Evolutionary conservation across 345 rosid genomes (phyloP), one percentile per base, ranked within the genome.

Genomic region (Clausena lansium): DNA sequence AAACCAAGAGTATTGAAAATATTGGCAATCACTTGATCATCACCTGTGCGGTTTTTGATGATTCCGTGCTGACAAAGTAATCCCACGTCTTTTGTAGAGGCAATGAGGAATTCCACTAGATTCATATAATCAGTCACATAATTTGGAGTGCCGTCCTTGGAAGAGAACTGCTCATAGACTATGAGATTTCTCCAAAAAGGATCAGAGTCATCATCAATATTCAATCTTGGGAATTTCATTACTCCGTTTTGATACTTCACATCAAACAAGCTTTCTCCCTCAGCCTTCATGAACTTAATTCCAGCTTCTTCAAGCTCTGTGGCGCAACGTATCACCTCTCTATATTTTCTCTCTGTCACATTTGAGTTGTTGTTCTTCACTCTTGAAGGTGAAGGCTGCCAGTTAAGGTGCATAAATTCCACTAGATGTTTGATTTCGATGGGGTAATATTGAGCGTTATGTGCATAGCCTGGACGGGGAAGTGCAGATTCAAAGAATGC

Each of bases 181-280:
- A 81, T 63, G 3, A 78, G 57, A 33, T 84, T 76, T 25, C 80
- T 33, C 11, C 81, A 50, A 5, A 78, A 8, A 36, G 60, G 32
- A 39, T 78, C 82, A 1, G 83, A 70, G 0, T 52, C 1, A 36
- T 81, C 78, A 3, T 19, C n/a, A 10, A 81, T 57, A 9, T 0
- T 19, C 50, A 54, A 77, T 63, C 27, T 84, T 79, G 10, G 15
- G 13, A n/a, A 84, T 75, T 74, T 9, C 45, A 39, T 39, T 2
- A 39, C 45, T 39, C 11, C 45, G 9, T 39, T 39, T 39, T 39
- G 11, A 39, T 8, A 39, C 45, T 39, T 39, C 3, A 39, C 45
- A 30, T 30, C 32, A 30, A 30, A 30, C 32, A 30, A 30, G 32
- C 32, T 30, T 30, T 30, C 32, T 30, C 32, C 32, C 32, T 30